Evolutionary conservation across 2,329 filamentous ascomycete genomes (phyloP), one percentile per base, ranked within the genome.

Genomic region (Tothia fuscella): DNA sequence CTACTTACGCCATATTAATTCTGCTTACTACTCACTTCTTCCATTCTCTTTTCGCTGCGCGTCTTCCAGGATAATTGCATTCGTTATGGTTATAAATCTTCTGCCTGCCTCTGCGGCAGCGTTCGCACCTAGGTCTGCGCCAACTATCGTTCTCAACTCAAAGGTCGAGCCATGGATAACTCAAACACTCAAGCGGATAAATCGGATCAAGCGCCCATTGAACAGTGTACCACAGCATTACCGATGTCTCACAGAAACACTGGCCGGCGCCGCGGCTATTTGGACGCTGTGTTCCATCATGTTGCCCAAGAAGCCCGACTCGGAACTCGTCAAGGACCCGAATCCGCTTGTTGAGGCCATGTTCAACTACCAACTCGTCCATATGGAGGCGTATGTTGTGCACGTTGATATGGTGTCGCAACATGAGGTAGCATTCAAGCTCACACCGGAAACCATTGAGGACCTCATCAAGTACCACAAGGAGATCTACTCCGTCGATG

Each of bases 381-480:
- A 95, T 60, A 70, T 96, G 53, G 88, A 96, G 66, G 91, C 91
- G 40, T 98, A 98, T 62, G 89, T 96, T 53, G 91, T 98, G 47
- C 89, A 96, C 63, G 87, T 98, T 63, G 91, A 98, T 68, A 94
- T 96, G 87, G 89, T 98, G 46, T 78, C 93, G 55, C 82, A 88
- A 64, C 91, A 93, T 61, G 91, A 96, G 68, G 87, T 98, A 56
- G 91, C 88, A 51, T 96, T 88, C 75, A 98, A 98, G 74, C 75
- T 98, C 56, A 96, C 88, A 19, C 76, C 80, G 45, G 91, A 96
- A 60, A 87, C 88, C 47, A 98, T 98, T 65, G 87, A 94, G 56
- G 68, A 83, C 40, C 76, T 98, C 49, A 81, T 94, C 60, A 85
- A 94, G 60, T 93, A 93, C 63, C 91, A 98, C 74, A 88, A 91